phyloP scores from a whole-genome alignment of 2,329 filamentous ascomycete species.

The Aspergillus tanneri region DNA sequence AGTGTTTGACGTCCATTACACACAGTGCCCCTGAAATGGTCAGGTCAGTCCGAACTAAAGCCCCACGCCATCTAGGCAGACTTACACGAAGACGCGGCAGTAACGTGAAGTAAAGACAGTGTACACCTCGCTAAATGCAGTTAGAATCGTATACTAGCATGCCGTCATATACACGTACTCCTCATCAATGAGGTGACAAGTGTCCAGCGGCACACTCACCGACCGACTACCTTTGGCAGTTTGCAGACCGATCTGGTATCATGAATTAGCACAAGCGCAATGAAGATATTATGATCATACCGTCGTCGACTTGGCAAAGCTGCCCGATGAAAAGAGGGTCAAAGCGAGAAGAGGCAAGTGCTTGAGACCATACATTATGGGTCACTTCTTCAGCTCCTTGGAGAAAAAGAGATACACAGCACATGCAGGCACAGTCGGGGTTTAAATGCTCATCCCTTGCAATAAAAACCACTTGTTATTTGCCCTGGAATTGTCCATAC shows the following conservation, averaged over 20 bases:
- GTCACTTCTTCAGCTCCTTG: not conserved
- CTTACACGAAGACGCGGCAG: constrained; percentile 4
- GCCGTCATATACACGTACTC: constrained; percentile 8
- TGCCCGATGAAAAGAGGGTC: not conserved
- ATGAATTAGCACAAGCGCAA: not conserved
- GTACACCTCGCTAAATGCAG: not conserved
- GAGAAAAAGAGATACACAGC: not conserved
- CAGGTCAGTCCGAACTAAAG: not conserved
- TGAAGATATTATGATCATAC: not conserved
- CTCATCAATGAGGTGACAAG: constrained; percentile 11
- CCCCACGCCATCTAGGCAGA: fast-evolving
- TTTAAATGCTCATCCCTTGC: not conserved
- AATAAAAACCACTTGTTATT: not conserved
- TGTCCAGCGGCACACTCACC: constrained; percentile 7
- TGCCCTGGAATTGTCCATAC: not conserved
- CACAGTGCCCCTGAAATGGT: not conserved
- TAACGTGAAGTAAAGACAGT: not conserved
- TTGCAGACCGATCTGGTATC: constrained; percentile 15
- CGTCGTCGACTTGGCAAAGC: constrained; percentile 1
- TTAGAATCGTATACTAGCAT: not conserved
- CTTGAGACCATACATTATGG: constrained; percentile 3
- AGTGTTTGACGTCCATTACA: constrained; percentile 1
- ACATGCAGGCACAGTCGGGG: no score
- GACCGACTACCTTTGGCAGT: constrained; percentile 10
- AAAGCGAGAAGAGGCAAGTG: not conserved